A percentile compares a stretch with the other conserved stretches of the same genome.
These are phyloP conservation scores for Aspergillus sp. DNA, from an alignment of 2,329 filamentous ascomycete species.

Conservation along the genomic window DNA sequence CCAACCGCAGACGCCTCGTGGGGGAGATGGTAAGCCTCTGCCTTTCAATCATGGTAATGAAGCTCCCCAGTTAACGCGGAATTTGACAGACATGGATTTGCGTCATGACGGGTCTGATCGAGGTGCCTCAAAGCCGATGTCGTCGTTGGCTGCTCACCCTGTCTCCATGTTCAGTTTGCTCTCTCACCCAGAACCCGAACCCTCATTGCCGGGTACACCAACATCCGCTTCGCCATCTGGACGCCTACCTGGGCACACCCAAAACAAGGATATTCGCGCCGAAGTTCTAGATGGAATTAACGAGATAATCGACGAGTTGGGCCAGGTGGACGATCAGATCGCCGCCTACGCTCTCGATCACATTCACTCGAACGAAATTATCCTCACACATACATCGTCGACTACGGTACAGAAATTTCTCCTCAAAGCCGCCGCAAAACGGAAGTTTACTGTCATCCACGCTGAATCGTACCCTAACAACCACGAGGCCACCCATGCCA, in stretches of 20 bases:
- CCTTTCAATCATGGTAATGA: background rate
- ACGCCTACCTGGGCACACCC: conserved; percentile 27
- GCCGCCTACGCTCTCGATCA: conserved; percentile 84
- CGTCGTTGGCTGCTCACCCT: conserved; percentile 54
- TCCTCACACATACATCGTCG: conserved; percentile 85
- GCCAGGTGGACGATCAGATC: conserved; percentile 90
- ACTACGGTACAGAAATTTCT: conserved; percentile 87
- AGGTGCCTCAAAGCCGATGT: conserved; percentile 52
- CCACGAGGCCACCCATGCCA: conserved; percentile 62
- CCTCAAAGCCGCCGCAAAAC: conserved; percentile 79
- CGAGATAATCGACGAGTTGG: conserved; percentile 93
- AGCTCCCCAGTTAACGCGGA: background rate
- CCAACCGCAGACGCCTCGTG: conserved; percentile 44
- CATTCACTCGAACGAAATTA: conserved; percentile 89
- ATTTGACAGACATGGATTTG: conserved; percentile 25
- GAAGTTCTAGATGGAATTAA: conserved; percentile 93
- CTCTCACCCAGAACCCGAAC: conserved; percentile 60
- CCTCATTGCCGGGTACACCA: conserved; percentile 40
- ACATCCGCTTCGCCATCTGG: conserved; percentile 37
- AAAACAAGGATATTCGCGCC: conserved; percentile 69
- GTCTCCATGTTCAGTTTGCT: conserved; percentile 89
- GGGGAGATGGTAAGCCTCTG: conserved; percentile 32
- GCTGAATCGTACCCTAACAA: conserved; percentile 73
- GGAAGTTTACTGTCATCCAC: conserved; percentile 88
- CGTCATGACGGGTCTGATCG: conserved; percentile 34